phyloP scores from a whole-genome alignment of 2,329 filamentous ascomycete genomes.

The Clonostachys byssicola region DNA sequence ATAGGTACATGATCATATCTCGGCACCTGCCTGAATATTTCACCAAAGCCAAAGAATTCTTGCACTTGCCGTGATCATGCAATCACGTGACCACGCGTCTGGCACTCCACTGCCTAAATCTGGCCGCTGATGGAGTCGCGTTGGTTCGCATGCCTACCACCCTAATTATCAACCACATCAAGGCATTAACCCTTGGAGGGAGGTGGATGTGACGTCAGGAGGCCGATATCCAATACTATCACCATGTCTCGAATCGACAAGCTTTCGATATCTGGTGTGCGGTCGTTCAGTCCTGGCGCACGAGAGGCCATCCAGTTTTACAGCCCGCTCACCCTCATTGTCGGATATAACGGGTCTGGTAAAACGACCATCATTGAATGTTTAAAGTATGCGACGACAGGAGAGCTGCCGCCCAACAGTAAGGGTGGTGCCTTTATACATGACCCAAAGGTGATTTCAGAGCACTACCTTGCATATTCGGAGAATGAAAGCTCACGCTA shows the following conservation, averaged over 20 bases:
- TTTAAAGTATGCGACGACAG: slow-evolving; percentile 96
- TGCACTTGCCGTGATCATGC: too few relatives aligned
- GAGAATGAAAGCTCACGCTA: not conserved
- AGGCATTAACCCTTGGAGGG: too few relatives aligned
- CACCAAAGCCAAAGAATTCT: too few relatives aligned
- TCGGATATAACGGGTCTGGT: slow-evolving; percentile 94
- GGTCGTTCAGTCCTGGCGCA: slow-evolving; percentile 77
- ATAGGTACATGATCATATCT: too few relatives aligned
- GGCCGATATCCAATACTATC: not conserved
- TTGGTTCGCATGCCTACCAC: too few relatives aligned
- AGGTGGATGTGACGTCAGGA: too few relatives aligned
- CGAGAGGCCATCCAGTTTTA: slow-evolving; percentile 83
- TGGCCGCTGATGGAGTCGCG: too few relatives aligned
- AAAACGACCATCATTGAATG: slow-evolving; percentile 99
- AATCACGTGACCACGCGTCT: too few relatives aligned
- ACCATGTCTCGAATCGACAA: slow-evolving; percentile 80
- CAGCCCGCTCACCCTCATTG: slow-evolving; percentile 89
- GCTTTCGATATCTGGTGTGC: slow-evolving; percentile 75
- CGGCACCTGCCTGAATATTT: too few relatives aligned
- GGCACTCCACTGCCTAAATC: too few relatives aligned
- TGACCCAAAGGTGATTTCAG: slow-evolving; percentile 70
- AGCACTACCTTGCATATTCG: not conserved
- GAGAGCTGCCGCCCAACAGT: slow-evolving; percentile 87
- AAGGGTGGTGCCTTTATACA: slow-evolving; percentile 91
- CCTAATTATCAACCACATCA: too few relatives aligned